Base-by-base conservation (phyloP, 768 basidiomycete genomes). In the Hebeloma cylindrosporum region DNA sequence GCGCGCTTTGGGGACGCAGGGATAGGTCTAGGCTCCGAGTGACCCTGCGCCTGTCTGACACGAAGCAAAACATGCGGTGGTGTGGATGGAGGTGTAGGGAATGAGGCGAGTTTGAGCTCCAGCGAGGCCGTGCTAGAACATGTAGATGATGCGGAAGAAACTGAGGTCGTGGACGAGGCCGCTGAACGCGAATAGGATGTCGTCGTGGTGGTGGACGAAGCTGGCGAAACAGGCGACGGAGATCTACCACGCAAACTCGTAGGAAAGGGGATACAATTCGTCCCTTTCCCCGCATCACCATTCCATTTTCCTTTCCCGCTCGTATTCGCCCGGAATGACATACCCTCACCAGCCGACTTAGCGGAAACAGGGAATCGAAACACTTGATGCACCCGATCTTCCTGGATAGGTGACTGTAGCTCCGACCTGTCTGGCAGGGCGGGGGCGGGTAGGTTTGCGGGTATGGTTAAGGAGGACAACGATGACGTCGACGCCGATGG, bases 51-150 rank as follows among this genome's bases (percentile, higher is more conserved):
- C 7, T 21, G 42, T 29, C 23, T 34, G 23, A 42, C 20, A 17
- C 49, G 43, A 16, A 51, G 44, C 13, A 51, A 21, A n/a, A 43
- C 44, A 22, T 51, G 49, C 5, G 28, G 28, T 17, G 45, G 42
- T 16, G 48, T 7, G 8, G 33, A 17, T 18, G 40, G 25, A 7
- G 34, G 22, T 23, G 43, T 21, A 34, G n/a, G n/a, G 42, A 34
- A 37, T 18, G 7, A 13, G 33, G 28, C 9, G 40, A 23, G 23
- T 8, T 10, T 14, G 32, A 47, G 32, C 34, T 31, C 33, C 21
- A 27, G 29, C 23, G 21, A 25, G 39, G 29, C 9, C 40, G 28
- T 20, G 39, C 26, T 30, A 26, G 35, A 49, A 27, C 10, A 32
- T 13, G 30, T 10, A 27, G 20, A 43, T 25, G 42, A 43, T 14